Percentiles rank a stretch among this genome's conserved stretches.
Evolutionary conservation across 1,284 basidiomycete species (phyloP).

Genomic region (Leccinum laetum): DNA sequence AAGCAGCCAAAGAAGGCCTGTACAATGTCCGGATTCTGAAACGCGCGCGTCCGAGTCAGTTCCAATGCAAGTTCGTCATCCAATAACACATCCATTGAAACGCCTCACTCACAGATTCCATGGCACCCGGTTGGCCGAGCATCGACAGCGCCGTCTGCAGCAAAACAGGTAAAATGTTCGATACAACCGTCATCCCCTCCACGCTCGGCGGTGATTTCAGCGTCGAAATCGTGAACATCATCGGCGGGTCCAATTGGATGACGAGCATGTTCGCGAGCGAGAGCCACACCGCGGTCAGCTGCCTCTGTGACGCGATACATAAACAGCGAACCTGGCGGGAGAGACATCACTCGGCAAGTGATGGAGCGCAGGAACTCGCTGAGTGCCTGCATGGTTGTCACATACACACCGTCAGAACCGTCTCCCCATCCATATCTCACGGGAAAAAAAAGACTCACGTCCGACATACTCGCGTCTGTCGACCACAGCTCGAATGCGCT

Average conservation of each 20-base stretch:
- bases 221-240: slow-evolving; percentile 43
- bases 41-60: slow-evolving; percentile 12
- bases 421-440: neutral
- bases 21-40: slow-evolving; percentile 84
- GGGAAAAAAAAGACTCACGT: slow-evolving; percentile 52
- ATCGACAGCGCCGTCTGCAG: slow-evolving; percentile 59
- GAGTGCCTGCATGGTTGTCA: slow-evolving; percentile 49
- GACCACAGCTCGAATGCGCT: slow-evolving; percentile 73
- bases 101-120: slow-evolving; percentile 56
- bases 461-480: slow-evolving; percentile 71
- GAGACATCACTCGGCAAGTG: slow-evolving; percentile 81
- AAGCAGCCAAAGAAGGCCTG: slow-evolving; percentile 85
- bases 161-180: slow-evolving; percentile 56
- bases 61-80: neutral
- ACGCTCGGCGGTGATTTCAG: slow-evolving; percentile 41
- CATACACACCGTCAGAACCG: slow-evolving; percentile 6
- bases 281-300: slow-evolving; percentile 80
- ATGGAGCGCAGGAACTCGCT: slow-evolving; percentile 83
- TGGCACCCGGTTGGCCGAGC: slow-evolving; percentile 59
- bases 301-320: slow-evolving; percentile 70
- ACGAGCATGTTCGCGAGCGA: slow-evolving; percentile 77
- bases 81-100: neutral
- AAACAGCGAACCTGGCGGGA: slow-evolving; percentile 82
- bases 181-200: slow-evolving; percentile 48
- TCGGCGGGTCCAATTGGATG: slow-evolving; percentile 76